These are phyloP conservation scores for Boehmeria nivea DNA, from an alignment of 306 rosid species.

Conservation along the genomic window DNA sequence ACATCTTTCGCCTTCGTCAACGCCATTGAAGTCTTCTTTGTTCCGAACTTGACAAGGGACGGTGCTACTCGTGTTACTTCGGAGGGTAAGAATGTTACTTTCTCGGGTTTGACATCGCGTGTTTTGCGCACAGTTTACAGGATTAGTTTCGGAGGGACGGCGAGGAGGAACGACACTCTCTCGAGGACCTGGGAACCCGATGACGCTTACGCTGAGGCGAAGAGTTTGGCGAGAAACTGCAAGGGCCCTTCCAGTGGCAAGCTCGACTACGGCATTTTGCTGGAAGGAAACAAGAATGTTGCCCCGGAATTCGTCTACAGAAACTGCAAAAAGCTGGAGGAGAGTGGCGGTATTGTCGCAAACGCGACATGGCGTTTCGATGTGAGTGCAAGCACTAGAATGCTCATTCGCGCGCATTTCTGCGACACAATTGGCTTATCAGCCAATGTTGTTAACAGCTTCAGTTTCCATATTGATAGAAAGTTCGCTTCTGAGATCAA, in stretches of 20 bases:
- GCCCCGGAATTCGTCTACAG: conserved; percentile 20
- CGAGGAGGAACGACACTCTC: neutral
- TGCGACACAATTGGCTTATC: conserved; percentile 4
- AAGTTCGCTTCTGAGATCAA: rapidly evolving
- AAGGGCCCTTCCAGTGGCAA: rapidly evolving
- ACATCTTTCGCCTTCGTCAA: conserved; percentile 42
- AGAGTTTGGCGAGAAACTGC: neutral
- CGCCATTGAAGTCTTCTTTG: conserved; percentile 41
- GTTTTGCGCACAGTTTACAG: too few species aligned
- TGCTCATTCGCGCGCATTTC: conserved; percentile 36
- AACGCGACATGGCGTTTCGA: conserved; percentile 28
- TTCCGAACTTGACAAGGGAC: neutral
- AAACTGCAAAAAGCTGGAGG: conserved; percentile 9
- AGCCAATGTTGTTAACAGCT: rapidly evolving
- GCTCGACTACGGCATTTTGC: neutral
- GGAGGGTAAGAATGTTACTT: neutral
- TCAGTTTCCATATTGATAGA: conserved; percentile 13
- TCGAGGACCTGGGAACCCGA: conserved; percentile 28
- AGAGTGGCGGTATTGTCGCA: rapidly evolving
- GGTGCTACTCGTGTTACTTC: rapidly evolving
- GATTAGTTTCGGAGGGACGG: too few species aligned
- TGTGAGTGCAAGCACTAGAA: conserved; percentile 15
- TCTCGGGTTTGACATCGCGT: rapidly evolving
- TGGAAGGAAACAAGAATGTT: neutral
- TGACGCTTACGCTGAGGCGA: neutral